Conservation (phyloP, 2,329 filamentous ascomycete genomes). For the Calonectria pauciramosa region DNA sequence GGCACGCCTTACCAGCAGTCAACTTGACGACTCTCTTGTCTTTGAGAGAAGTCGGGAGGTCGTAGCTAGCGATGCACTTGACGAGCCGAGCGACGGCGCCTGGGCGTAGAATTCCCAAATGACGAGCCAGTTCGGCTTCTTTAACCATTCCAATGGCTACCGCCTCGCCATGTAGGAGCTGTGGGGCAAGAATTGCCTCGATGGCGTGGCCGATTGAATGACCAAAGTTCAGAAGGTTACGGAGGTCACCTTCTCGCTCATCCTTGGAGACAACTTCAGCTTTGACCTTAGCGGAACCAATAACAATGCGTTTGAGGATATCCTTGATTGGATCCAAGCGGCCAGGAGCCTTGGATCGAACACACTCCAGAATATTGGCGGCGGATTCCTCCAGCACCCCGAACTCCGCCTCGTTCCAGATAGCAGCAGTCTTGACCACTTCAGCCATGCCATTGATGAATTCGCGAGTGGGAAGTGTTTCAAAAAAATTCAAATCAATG, state of each 20-base stretch:
- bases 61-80: conserved; percentile 96
- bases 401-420: conserved; percentile 93
- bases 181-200: conserved; percentile 94
- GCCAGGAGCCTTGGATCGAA: conserved; percentile 55
- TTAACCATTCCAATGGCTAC: conserved; percentile 99
- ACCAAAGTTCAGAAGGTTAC: conserved; percentile 96
- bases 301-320: conserved; percentile 82
- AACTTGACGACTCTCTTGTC: conserved; percentile 87
- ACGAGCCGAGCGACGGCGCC: conserved; percentile 89
- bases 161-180: conserved; percentile 94
- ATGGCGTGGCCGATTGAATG: conserved; percentile 98
- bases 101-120: conserved; percentile 86
- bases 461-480: conserved; percentile 90
- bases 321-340: conserved; percentile 79
- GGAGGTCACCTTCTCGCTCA: conserved; percentile 92
- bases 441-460: conserved; percentile 99
- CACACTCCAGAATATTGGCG: conserved; percentile 73
- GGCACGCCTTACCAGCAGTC: conserved; percentile 88
- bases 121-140: conserved; percentile 92
- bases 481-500: conserved; percentile 92
- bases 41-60: conserved; percentile 85
- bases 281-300: conserved; percentile 94
- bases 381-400: conserved; percentile 86
- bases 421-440: conserved; percentile 97
- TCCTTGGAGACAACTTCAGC: conserved; percentile 94